These are phyloP conservation scores for Begonia loranthoides DNA, from an alignment of 306 rosid species.

Conservation along the genomic window DNA sequence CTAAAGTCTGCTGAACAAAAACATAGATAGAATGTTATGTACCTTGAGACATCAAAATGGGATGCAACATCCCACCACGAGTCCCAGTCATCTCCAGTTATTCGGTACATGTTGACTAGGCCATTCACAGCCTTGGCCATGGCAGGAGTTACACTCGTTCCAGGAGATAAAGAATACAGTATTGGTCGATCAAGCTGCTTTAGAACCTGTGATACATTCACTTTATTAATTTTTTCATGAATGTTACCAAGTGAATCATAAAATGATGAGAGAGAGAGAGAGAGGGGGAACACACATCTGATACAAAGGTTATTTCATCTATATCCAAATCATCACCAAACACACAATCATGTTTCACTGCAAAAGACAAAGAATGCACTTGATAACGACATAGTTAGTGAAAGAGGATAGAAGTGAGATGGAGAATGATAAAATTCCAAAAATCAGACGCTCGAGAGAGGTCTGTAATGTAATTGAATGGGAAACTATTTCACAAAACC, in stretches of 20 bases:
- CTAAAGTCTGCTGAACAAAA: not conserved
- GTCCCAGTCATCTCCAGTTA: slow-evolving; percentile 99
- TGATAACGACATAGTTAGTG: not conserved
- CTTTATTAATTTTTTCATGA: too few relatives aligned
- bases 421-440: slow-evolving; percentile 1
- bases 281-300: slow-evolving; percentile 37
- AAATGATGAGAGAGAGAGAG: not conserved
- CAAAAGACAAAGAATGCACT: slow-evolving; percentile 9
- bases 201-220: slow-evolving; percentile 40
- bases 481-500: too few relatives aligned
- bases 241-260: too few relatives aligned
- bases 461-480: too few relatives aligned
- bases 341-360: slow-evolving; percentile 94
- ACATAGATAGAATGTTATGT: slow-evolving; percentile 2
- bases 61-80: slow-evolving; percentile 46
- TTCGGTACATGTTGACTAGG: slow-evolving; percentile 75
- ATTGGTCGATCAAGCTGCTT: slow-evolving; percentile 46
- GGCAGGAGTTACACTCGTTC: slow-evolving; percentile 62
- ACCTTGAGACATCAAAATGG: slow-evolving; percentile 81
- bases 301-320: slow-evolving; percentile 57
- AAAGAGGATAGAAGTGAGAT: not conserved
- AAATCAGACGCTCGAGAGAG: too few relatives aligned
- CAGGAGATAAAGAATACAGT: slow-evolving; percentile 82
- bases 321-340: slow-evolving; percentile 89
- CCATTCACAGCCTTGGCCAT: slow-evolving; percentile 68